Conservation (phyloP, 139 green algal genomes). For the Eudorina sp. region DNA sequence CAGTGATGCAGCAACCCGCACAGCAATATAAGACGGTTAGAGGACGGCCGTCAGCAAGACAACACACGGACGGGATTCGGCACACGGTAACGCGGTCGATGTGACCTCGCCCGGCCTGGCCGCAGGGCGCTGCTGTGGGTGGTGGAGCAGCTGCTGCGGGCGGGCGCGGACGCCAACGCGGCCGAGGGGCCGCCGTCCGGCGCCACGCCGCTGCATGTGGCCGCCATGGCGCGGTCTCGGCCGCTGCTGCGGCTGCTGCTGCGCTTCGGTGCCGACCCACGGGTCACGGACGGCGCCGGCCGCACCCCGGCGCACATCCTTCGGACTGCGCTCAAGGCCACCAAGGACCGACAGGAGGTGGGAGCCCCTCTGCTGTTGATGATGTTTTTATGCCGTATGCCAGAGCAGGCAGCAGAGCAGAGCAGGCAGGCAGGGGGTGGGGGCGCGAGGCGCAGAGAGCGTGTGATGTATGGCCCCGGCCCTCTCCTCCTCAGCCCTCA, state of each 20-base stretch:
- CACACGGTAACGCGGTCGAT: too few species aligned
- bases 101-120: not conserved
- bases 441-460: too few species aligned
- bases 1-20: too few species aligned
- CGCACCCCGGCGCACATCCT: conserved; percentile 7
- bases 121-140: conserved; percentile 5
- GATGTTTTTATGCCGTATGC: too few species aligned
- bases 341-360: conserved; percentile 31
- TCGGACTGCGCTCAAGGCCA: not conserved
- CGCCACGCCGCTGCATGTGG: conserved; percentile 42
- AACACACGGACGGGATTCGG: too few species aligned
- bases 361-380: not conserved
- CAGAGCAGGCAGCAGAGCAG: too few species aligned
- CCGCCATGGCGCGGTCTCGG: not conserved
- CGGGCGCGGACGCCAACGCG: conserved; percentile 17
- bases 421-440: too few species aligned
- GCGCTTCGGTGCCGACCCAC: conserved; percentile 7
- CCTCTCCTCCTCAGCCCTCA: too few species aligned
- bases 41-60: too few species aligned
- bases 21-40: too few species aligned
- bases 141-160: conserved; percentile 30
- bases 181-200: not conserved
- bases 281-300: not conserved
- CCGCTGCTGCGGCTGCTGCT: conserved; percentile 41
- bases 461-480: too few species aligned